A percentile compares a stretch with the other conserved stretches of the same genome.
Conservation (phyloP, 768 basidiomycete species). For the Serendipita sp. region DNA sequence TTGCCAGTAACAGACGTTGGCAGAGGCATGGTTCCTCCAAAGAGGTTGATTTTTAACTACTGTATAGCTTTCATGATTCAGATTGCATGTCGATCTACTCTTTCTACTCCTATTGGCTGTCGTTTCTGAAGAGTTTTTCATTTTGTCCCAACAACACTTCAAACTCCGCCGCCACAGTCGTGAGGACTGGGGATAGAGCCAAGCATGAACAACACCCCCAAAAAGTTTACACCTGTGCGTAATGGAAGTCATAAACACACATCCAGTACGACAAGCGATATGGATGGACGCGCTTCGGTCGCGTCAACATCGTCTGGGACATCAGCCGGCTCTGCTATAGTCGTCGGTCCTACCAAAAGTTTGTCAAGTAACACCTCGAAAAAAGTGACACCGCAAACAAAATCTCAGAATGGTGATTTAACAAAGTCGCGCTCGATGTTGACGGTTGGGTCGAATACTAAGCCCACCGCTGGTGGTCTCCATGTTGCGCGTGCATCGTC, state of each 20-base stretch:
- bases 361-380: not conserved
- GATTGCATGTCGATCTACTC: too few relatives aligned
- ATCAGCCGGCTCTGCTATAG: not conserved
- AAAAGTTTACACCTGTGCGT: not conserved
- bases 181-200: not conserved
- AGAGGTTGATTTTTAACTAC: too few relatives aligned
- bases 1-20: too few relatives aligned
- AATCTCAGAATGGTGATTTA: not conserved
- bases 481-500: not conserved
- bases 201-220: not conserved
- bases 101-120: too few relatives aligned
- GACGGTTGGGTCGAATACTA: not conserved
- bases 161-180: conserved; percentile 1
- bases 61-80: too few relatives aligned
- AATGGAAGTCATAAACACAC: not conserved
- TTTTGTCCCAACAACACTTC: not conserved
- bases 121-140: not conserved
- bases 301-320: not conserved
- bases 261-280: not conserved
- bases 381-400: not conserved
- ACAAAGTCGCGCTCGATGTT: not conserved
- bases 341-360: too few relatives aligned
- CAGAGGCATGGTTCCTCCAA: too few relatives aligned
- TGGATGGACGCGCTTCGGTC: not conserved
- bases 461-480: not conserved